These are phyloP conservation scores for Debaryomyces nepalensis DNA, from an alignment of 1,139 yeast species.

Conservation along the genomic window DNA sequence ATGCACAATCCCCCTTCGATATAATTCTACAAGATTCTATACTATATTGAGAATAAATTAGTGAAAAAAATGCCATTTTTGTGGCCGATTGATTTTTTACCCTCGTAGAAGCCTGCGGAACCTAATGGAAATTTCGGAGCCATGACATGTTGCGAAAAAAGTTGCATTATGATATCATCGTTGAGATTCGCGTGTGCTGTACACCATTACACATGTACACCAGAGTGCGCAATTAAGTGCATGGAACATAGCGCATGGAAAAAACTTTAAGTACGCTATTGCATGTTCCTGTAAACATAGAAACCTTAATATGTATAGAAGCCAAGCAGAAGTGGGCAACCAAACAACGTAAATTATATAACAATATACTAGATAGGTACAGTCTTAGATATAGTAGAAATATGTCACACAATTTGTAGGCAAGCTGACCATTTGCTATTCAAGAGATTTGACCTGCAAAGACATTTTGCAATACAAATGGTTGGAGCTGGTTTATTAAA, in stretches of 20 bases:
- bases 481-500: too few relatives aligned
- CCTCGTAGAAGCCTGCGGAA: slow-evolving; percentile 9
- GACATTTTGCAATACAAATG: too few relatives aligned
- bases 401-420: too few relatives aligned
- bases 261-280: neutral
- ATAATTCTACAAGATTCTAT: slow-evolving; percentile 11
- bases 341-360: too few relatives aligned
- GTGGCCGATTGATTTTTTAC: slow-evolving; percentile 1
- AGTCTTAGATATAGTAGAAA: too few relatives aligned
- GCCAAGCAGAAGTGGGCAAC: too few relatives aligned
- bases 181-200: neutral
- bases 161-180: slow-evolving; percentile 10
- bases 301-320: slow-evolving; percentile 3
- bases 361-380: too few relatives aligned
- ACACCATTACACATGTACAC: slow-evolving; percentile 4
- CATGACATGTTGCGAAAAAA: slow-evolving; percentile 6
- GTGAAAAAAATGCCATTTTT: slow-evolving; percentile 1
- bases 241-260: slow-evolving; percentile 2
- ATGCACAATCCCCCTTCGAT: slow-evolving; percentile 10
- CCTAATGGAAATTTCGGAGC: slow-evolving; percentile 7
- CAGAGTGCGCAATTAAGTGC: too few relatives aligned
- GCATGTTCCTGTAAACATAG: neutral
- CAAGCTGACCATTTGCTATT: too few relatives aligned
- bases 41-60: slow-evolving; percentile 8
- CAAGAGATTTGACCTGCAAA: too few relatives aligned